Evolutionary conservation across 2,329 filamentous ascomycete genomes (phyloP), one percentile per base, ranked within the genome.

Genomic region (Penicillium sp.): DNA sequence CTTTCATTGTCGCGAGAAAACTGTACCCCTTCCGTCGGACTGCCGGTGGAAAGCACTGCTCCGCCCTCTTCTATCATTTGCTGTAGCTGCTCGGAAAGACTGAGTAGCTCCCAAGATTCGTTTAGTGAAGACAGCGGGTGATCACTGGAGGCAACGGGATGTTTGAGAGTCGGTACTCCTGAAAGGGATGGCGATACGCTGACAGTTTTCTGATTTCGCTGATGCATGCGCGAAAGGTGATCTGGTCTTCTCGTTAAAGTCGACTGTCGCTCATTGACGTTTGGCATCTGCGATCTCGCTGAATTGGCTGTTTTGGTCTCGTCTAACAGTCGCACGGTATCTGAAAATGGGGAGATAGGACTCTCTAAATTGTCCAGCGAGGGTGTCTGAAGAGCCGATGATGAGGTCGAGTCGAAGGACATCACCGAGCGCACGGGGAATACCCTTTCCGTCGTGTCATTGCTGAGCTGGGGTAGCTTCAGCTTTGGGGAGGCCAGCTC

Each of bases 381-480:
- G n/a, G 55, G 55, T 9, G 54, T 58, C 7, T 48, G 55, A 2
- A 51, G 29, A 2, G 50, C 43, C 7, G 56, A 57, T 3, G 57
- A 59, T 7, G 51, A 41, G 3, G 34, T 51, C 7, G 79, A 78
- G 54, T 86, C 81, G 26, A 90, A 79, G 8, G 80, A 86, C 21
- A 91, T 73, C 28, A 86, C 82, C 9, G 85, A 89, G 33, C 84
- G 79, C 20, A 91, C 85, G 11, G 86, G 86, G 41, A 87, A 91
- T n/a, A 91, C 83, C 35, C 84, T 77, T 56, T 90, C 77, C 23
- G 70, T 51, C 2, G 56, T 54, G 4, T 59, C 57, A 8, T 53
- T 56, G 30, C 59, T 58, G 10, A 65, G 36, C 6, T 47, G 47
- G 14, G 59, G 56, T 4, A 63, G 40, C 13, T 52, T 54, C 25